Base-by-base conservation (phyloP, 495 filamentous ascomycete species). In the Daldinia grandis region DNA sequence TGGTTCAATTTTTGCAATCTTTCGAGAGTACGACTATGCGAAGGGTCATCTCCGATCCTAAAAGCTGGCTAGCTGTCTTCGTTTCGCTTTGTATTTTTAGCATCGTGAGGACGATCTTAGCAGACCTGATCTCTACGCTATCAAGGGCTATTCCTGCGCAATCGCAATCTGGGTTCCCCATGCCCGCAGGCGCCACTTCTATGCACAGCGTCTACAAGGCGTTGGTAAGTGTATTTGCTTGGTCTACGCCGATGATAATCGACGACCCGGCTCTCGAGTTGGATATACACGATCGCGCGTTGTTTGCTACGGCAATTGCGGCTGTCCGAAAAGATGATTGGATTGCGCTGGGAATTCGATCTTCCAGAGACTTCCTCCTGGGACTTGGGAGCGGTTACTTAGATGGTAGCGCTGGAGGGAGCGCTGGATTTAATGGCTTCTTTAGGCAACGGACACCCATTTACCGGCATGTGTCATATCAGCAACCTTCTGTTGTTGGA, bases 1-100 rank as follows among this genome's bases (percentile, higher is more conserved):
- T 83, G 81, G 72, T 73, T 27, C 79, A 82, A 56, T 84, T 83
- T 37, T 65, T 85, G 61, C 81, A 84, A 55, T 79, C 81, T 5
- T 81, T 85, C 54, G 83, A 85, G 62, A 76, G 59, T 7, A 78
- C 76, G 31, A 78, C 82, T 2, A 68, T 77, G 68, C 78, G 79
- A 33, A 75, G 75, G 21, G 71, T 74, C 10, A 66, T 77, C 5
- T 72, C 78, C 17, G 78, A 79, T n/a, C 74, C 79, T 1, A 81
- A 78, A 64, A 79, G 64, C 40, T 85, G 83, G 83, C 66, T 83
- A 3, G 80, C 83, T n/a, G 64, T 77, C 21, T 82, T 85, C 57
- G 74, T 81, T 59, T 83, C 83, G 4, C 72, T 85, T 28, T 84
- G 82, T 68, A 82, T 85, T 40, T 85, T 85, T 58, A 84, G 81